Evolutionary conservation across 148 eudicot genomes (phyloP), one percentile per base, ranked within the genome.

Genomic region (Persicaria maculosa): DNA sequence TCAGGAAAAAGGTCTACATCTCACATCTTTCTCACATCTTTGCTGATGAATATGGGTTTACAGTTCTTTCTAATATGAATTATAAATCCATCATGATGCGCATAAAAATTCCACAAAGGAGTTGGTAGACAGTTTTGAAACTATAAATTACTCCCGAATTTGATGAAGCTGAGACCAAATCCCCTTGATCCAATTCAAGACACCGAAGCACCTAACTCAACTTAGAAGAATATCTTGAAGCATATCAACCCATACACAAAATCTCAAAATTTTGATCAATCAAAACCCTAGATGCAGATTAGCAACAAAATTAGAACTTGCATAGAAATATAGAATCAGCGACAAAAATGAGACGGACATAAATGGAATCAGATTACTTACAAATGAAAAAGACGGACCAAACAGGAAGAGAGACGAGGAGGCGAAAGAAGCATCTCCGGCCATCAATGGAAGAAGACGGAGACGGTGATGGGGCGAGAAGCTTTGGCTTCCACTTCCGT

Each of bases 251-350:
- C 50, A 55, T 17, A 20, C 9, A n/a, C 6, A 47, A 47, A 47
- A n/a, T n/a, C n/a, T n/a, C n/a, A n/a, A 17, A 5, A 7, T 55
- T n/a, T 5, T 22, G 61, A 4, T 4, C 45, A 64, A 36, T 2
- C n/a, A 64, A 20, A 61, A 14, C 25, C 69, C 45, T 64, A 64
- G 69, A 64, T 36, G 45, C 4, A n/a, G 45, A 64, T 14, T 36
- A 64, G 31, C 68, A 36, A 16, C 69, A 64, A 64, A 64, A 31
- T 45, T 17, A 64, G n/a, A n/a, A n/a, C n/a, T n/a, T n/a, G n/a
- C n/a, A n/a, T n/a, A n/a, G n/a, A n/a, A n/a, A n/a, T n/a, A n/a
- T n/a, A n/a, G n/a, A n/a, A n/a, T n/a, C n/a, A n/a, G n/a, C n/a
- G n/a, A n/a, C n/a, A n/a, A n/a, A n/a, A n/a, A n/a, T n/a, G n/a